Conservation (phyloP, 805 yeast species). For the Maudiozyma pseudohumilis region DNA sequence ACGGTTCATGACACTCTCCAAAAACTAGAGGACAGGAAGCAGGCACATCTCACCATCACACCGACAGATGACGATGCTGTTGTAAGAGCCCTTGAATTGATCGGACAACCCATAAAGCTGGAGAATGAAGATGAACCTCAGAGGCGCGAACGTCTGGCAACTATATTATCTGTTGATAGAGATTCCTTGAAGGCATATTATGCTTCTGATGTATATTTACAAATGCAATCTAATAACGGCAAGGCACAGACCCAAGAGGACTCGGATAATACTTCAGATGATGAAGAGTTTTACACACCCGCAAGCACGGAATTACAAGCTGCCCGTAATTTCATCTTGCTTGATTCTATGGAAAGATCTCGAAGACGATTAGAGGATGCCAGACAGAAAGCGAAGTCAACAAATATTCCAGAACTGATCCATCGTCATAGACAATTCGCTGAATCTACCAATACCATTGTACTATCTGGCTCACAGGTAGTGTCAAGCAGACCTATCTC, state of each 20-base stretch:
- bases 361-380: constrained; percentile 33
- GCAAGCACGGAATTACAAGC: constrained; percentile 46
- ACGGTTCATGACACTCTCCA: constrained; percentile 22
- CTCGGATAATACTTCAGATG: constrained; percentile 38
- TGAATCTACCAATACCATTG: constrained; percentile 28
- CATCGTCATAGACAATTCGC: constrained; percentile 38
- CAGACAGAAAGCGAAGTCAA: constrained; percentile 18
- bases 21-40: constrained; percentile 11
- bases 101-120: constrained; percentile 48
- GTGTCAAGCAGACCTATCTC: constrained; percentile 65
- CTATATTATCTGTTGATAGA: constrained; percentile 32
- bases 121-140: constrained; percentile 53
- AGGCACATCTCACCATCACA: constrained; percentile 26
- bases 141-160: constrained; percentile 50
- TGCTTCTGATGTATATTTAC: neutral
- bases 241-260: constrained; percentile 10
- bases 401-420: constrained; percentile 36
- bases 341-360: constrained; percentile 41
- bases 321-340: constrained; percentile 44
- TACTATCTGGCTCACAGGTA: constrained; percentile 58
- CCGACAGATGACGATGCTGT: constrained; percentile 68
- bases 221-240: neutral
- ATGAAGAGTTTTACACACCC: constrained; percentile 81
- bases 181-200: constrained; percentile 13
- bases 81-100: constrained; percentile 33